Evolutionary conservation across 2,329 filamentous ascomycete genomes (phyloP), one percentile per base, ranked within the genome.

Genomic region (Penicillium sp.): DNA sequence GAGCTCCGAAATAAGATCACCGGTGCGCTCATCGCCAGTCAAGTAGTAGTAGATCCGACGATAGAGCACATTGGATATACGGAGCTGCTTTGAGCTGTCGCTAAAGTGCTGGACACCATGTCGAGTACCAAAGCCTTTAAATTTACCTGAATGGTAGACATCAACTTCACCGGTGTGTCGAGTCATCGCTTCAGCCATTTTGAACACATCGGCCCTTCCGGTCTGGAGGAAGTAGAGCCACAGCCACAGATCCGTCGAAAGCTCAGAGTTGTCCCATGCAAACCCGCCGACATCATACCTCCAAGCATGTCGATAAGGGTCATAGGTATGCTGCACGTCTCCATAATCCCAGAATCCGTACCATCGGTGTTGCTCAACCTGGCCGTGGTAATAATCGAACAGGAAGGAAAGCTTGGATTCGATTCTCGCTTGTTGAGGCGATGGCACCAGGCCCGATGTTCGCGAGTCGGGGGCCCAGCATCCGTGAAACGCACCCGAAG

Each of bases 251-350:
- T 88, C 85, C 0, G 86, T 83, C 0, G 85, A 88, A 0, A 88
- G 76, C 68, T 88, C 86, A 0, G 83, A 86, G 67, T 88, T 88
- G 51, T 88, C 86, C 86, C 86, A 88, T 0, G 84, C 85, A 59
- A 85, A 88, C 0, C 86, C 86, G 3, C 86, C 86, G 17, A 88
- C 71, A 48, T 88, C 86, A 57, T 88, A 88, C 1, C 84, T 79
- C 86, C 86, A 88, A 0, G 77, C 78, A 62, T 88, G 86, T 4
- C 86, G 76, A 67, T 87, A 81, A 0, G 69, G 63, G 53, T 88
- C 86, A 60, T 88, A 88, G 0, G 84, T 83, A 65, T 88, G 86
- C 78, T 85, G 85, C 42, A 88, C 79, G 63, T 88, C 86, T 1
- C 86, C 86, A 55, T 86, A 78, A 60, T 88, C 85, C 70, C 82